These are phyloP conservation scores for Climacium dendroides DNA, from an alignment of 225 moss, liverwort and hornwort genomes.

Conservation along the genomic window DNA sequence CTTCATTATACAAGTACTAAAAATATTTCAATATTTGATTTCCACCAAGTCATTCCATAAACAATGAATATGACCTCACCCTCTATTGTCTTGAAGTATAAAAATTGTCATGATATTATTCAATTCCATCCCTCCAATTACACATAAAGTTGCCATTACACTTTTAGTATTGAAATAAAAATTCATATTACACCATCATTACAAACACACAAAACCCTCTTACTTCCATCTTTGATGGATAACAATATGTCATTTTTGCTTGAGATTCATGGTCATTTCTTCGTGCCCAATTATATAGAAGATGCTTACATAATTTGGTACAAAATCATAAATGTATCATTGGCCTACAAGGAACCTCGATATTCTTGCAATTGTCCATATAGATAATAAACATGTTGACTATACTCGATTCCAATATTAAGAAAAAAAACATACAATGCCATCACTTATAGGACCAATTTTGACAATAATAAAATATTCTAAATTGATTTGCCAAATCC, in stretches of 20 bases:
- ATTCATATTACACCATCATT: not conserved
- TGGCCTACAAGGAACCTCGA: rapidly evolving
- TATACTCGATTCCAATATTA: not conserved
- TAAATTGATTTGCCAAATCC: rapidly evolving
- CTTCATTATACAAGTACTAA: not conserved
- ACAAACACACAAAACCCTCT: no score
- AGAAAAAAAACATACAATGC: rapidly evolving
- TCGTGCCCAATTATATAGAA: rapidly evolving
- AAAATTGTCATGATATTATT: rapidly evolving
- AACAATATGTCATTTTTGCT: not conserved
- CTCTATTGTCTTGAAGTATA: rapidly evolving
- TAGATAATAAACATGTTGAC: no score
- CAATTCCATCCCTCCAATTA: rapidly evolving
- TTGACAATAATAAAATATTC: no score
- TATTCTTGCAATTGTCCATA: not conserved
- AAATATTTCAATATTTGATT: not conserved
- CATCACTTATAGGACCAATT: rapidly evolving
- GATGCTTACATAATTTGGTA: not conserved
- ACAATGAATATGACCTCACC: not conserved
- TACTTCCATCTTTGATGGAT: rapidly evolving
- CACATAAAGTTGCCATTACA: not conserved
- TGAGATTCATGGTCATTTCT: rapidly evolving
- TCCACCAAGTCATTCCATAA: no score
- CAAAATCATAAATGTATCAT: not conserved
- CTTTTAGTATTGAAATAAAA: not conserved